Evolutionary conservation across 1,284 basidiomycete species (phyloP), one percentile per base, ranked within the genome.

Genomic region (Cystobasidiaceae sp.): DNA sequence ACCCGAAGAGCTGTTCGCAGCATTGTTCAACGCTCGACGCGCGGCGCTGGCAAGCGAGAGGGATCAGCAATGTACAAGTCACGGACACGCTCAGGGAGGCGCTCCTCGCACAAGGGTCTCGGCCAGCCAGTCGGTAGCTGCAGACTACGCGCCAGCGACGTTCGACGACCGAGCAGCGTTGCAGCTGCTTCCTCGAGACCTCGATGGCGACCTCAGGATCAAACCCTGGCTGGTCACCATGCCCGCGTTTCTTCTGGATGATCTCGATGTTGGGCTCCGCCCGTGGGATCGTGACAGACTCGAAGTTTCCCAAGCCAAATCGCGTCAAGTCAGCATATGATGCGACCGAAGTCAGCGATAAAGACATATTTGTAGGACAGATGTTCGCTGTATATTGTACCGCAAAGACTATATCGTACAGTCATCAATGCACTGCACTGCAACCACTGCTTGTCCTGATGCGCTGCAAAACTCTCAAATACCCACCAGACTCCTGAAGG

Each of bases 221-320:
- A 63, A 63, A 28, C 60, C 60, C 32, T 63, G 60, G 60, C 23
- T 52, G 50, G 50, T 63, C 27, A 43, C 44, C 3, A 11, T 63
- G 33, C 60, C 60, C 9, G 34, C 23, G 44, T 49, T 43, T n/a
- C 34, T 54, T 23, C 50, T 63, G 9, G 60, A 46, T 43, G 60
- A 55, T 13, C 19, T 41, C 5, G 41, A 27, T 2, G 41, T 55
- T 15, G 60, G 60, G 5, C 50, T 63, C 3, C 27, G 60, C 45
- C 50, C 54, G 17, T 63, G 60, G 60, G 60, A 63, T 37, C 54
- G 39, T 45, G 60, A 63, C 33, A 33, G 51, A n/a, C 34, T 54
- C 25, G 60, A 63, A 43, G 30, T 27, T 21, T 19, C 19, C n/a
- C 33, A 39, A 13, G 17, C 3, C n/a, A n/a, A n/a, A n/a, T n/a